Percentiles rank a stretch among this genome's conserved stretches.
These are phyloP conservation scores for Coemansia nantahalensis DNA, from an alignment of 192 early-diverging fungal genomes.

Conservation along the genomic window DNA sequence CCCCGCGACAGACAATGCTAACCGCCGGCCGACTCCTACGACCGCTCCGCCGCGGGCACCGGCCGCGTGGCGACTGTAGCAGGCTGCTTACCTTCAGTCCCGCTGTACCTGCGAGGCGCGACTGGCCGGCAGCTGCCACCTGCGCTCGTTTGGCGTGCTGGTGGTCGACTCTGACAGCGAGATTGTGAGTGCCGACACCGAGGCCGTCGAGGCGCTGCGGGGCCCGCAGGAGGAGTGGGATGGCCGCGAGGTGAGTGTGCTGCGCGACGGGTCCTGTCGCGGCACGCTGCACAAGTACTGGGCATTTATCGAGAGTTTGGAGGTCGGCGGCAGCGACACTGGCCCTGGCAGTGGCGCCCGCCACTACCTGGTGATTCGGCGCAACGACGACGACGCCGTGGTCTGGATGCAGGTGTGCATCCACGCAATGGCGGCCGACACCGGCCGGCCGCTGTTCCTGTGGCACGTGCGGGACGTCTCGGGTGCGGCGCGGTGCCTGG, in stretches of 20 bases:
- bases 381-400: conserved; percentile 23
- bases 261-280: conserved; percentile 21
- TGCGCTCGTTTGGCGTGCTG: conserved; percentile 42
- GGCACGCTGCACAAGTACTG: conserved; percentile 26
- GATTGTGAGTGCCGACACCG: conserved; percentile 35
- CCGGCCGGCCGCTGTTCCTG: conserved; percentile 17
- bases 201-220: conserved; percentile 39
- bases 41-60: too few relatives aligned
- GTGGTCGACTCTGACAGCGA: conserved; percentile 20
- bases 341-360: background rate
- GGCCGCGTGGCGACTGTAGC: conserved; percentile 14
- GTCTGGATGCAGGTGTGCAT: conserved; percentile 47
- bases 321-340: background rate
- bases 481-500: conserved; percentile 32
- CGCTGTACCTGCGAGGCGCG: conserved; percentile 18
- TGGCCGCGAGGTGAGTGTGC: conserved; percentile 2
- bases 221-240: conserved; percentile 42
- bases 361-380: conserved; percentile 42
- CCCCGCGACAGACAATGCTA: too few relatives aligned
- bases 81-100: conserved; percentile 15
- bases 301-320: conserved; percentile 22
- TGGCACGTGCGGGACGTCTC: conserved; percentile 49
- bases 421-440: conserved; percentile 12
- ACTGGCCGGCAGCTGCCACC: conserved; percentile 36
- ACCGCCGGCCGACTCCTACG: too few relatives aligned